Evolutionary conservation across 306 rosid species (phyloP), one percentile per base, ranked within the genome.

Genomic region (Cyclanthera cordifolia): DNA sequence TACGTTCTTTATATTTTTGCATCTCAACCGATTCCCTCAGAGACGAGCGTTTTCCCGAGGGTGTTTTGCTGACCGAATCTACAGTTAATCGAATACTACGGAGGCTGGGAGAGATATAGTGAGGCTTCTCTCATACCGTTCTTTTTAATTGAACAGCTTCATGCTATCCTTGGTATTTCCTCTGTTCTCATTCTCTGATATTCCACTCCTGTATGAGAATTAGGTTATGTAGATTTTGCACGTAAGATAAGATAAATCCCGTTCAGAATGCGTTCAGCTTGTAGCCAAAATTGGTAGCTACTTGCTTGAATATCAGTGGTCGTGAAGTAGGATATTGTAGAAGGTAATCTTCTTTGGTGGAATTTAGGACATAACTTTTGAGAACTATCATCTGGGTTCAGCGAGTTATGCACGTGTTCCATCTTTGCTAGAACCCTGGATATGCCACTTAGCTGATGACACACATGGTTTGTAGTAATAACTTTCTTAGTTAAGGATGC

Each of bases 41-140:
- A 75, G 80, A 81, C 76, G 86, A 64, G 77, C 84, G 61, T 59
- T 60, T 76, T 73, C 55, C 55, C 82, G 90, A 88, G 75, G 56
- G 81, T 69, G 55, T 75, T 69, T 14, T 72, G 69, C 76, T 39
- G 53, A 69, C 80, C 69, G 51, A 89, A 75, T 80, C 90, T 88
- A 74, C 86, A 78, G 81, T 80, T 77, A 39, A 56, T 58, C 74
- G 71, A 74, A 80, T n/a, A n/a, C 84, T 2, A 82, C 82, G 90
- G 94, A 79, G 79, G 81, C 69, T 60, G 86, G 80, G 85, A 72
- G 76, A 74, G 75, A 58, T 1, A 58, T 1, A 59, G 43, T 55
- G 53, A 45, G 70, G 53, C 53, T 70, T 74, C 24, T 66, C 30
- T 70, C 21, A 43, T 45, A 16, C 52, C 20, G 27, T 49, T 73